Evolutionary conservation across 164 flowering plant species (phyloP).

Genomic region (Aristolochia californica): DNA sequence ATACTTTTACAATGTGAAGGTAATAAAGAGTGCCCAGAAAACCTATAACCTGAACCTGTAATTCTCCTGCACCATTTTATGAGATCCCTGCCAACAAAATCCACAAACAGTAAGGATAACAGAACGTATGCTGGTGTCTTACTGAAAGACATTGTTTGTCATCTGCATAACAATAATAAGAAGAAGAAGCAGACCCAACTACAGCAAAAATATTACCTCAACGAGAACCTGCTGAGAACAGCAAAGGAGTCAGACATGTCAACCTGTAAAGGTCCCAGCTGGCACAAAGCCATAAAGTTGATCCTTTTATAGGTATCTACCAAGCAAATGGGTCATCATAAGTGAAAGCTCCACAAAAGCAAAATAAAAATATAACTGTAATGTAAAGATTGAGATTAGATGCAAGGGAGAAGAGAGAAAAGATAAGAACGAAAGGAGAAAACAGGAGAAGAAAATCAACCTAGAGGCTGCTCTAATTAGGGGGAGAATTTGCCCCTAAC

Average conservation of each 20-base stretch:
- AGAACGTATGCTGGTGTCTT: not conserved
- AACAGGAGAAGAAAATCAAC: too few relatives aligned
- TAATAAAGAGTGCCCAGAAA: conserved; percentile 28
- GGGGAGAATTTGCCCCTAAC: too few relatives aligned
- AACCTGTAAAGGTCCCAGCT: conserved; percentile 24
- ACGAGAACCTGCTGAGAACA: conserved; percentile 44
- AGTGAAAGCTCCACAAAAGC: not conserved
- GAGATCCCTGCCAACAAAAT: conserved; percentile 53
- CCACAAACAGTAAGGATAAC: not conserved
- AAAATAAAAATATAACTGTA: not conserved
- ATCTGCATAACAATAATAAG: not conserved
- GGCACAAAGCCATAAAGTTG: conserved; percentile 15
- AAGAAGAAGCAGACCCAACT: not conserved
- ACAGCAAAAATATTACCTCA: conserved; percentile 37
- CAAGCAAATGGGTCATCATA: not conserved
- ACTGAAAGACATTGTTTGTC: not conserved
- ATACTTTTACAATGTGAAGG: conserved; percentile 31
- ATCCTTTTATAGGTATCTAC: conserved; percentile 62
- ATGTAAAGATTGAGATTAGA: too few relatives aligned
- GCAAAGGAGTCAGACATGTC: conserved; percentile 14
- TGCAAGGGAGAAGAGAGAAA: too few relatives aligned
- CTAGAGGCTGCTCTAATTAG: too few relatives aligned
- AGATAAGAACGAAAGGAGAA: too few relatives aligned
- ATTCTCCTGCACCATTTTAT: conserved; percentile 89
- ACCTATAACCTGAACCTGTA: conserved; percentile 32